These are phyloP conservation scores for Xylaria cubensis DNA, from an alignment of 495 filamentous ascomycete species.

Conservation along the genomic window DNA sequence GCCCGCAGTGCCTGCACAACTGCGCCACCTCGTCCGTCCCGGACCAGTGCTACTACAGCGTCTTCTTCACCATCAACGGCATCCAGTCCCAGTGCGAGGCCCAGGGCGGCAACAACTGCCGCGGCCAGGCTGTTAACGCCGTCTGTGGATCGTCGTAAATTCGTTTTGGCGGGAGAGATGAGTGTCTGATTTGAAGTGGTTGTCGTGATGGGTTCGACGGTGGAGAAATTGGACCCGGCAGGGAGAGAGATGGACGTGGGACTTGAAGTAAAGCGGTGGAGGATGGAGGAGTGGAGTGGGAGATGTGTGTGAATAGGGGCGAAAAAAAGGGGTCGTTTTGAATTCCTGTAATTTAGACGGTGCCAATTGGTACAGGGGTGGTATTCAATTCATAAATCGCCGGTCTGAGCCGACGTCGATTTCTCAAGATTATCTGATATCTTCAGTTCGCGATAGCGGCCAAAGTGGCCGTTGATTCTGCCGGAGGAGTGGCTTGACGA, in stretches of 20 bases:
- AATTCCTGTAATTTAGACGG: neutral
- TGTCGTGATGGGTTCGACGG: neutral
- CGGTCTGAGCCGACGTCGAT: neutral
- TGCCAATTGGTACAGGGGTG: neutral
- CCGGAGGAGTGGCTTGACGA: too few species aligned
- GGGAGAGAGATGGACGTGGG: neutral
- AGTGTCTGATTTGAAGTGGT: neutral
- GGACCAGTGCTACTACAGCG: constrained; percentile 19
- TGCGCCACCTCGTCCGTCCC: neutral
- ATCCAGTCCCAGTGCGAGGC: constrained; percentile 21
- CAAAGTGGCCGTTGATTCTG: neutral
- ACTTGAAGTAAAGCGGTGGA: neutral
- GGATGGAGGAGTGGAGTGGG: neutral
- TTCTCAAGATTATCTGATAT: neutral
- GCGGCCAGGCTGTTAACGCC: neutral
- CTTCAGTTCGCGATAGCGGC: neutral
- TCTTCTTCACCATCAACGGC: constrained; percentile 20
- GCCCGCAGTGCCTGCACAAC: constrained; percentile 19
- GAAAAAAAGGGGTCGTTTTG: neutral
- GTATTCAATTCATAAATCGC: neutral
- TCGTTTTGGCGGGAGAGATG: neutral
- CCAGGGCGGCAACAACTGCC: constrained; percentile 15
- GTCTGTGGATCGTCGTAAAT: neutral
- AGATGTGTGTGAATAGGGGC: neutral
- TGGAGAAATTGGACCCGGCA: neutral